A percentile compares a stretch with the other conserved stretches of the same genome.
phyloP scores from a whole-genome alignment of 805 yeast genomes.

The Komagataella phaffii region DNA sequence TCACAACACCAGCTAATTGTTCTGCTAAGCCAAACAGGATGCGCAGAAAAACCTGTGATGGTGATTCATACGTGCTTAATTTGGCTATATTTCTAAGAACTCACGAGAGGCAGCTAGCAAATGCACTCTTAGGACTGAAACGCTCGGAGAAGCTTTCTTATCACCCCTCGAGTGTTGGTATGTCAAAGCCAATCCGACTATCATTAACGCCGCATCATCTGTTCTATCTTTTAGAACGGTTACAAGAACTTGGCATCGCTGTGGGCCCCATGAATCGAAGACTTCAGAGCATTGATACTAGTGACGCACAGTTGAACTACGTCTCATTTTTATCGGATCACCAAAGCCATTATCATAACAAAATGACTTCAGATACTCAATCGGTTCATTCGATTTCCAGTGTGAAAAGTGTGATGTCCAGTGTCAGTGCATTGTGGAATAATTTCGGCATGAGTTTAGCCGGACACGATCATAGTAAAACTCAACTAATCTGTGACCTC shows the following conservation, averaged over 20 bases:
- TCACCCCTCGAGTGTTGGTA: background rate
- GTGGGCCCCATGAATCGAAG: slow-evolving; percentile 54
- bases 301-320: slow-evolving; percentile 32
- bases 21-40: slow-evolving; percentile 2
- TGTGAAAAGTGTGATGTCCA: slow-evolving; percentile 37
- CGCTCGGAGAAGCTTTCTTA: slow-evolving; percentile 14
- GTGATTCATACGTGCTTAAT: slow-evolving; percentile 43
- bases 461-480: slow-evolving; percentile 28
- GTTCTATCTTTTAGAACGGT: slow-evolving; percentile 44
- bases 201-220: slow-evolving; percentile 51
- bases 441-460: slow-evolving; percentile 10
- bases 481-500: slow-evolving; percentile 26
- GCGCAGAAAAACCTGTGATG: slow-evolving; percentile 28
- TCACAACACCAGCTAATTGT: background rate
- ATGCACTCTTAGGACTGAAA: slow-evolving; percentile 41
- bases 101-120: slow-evolving; percentile 46
- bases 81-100: slow-evolving; percentile 38
- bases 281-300: slow-evolving; percentile 39
- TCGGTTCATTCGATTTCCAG: slow-evolving; percentile 48
- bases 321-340: slow-evolving; percentile 50
- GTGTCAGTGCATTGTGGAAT: slow-evolving; percentile 27
- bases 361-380: slow-evolving; percentile 18
- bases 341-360: slow-evolving; percentile 21
- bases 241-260: slow-evolving; percentile 30
- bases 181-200: slow-evolving; percentile 37